A percentile compares a stretch with the other conserved stretches of the same genome.
phyloP scores from a whole-genome alignment of 1,139 yeast genomes.

The Debaryomycetaceae sp. region DNA sequence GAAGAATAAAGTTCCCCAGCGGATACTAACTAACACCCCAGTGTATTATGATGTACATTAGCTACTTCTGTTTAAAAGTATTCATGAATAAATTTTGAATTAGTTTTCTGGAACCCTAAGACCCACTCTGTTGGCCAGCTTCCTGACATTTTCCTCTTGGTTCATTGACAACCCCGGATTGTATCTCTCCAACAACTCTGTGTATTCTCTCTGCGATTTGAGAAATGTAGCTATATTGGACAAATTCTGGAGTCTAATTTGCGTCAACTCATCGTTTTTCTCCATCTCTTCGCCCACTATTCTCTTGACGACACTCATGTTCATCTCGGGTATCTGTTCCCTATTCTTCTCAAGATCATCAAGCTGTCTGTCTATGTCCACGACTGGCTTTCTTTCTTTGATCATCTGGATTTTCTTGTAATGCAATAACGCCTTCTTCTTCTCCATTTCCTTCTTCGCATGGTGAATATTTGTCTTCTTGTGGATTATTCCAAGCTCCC shows the following conservation, averaged over 20 bases:
- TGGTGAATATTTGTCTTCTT: slow-evolving; percentile 42
- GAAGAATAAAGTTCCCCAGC: slow-evolving; percentile 8
- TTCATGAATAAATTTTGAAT: not conserved
- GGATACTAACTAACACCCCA: not conserved
- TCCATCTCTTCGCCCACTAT: slow-evolving; percentile 18
- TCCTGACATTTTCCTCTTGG: slow-evolving; percentile 72
- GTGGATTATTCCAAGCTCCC: slow-evolving; percentile 46
- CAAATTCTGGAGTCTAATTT: slow-evolving; percentile 30
- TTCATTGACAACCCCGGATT: slow-evolving; percentile 79
- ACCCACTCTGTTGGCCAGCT: slow-evolving; percentile 86
- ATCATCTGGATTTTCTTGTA: slow-evolving; percentile 53
- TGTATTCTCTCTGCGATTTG: slow-evolving; percentile 71
- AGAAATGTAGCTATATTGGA: slow-evolving; percentile 54
- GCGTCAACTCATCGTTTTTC: slow-evolving; percentile 13
- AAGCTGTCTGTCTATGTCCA: slow-evolving; percentile 30
- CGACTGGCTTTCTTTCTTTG: slow-evolving; percentile 35
- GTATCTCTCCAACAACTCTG: slow-evolving; percentile 76
- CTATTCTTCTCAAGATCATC: slow-evolving; percentile 21
- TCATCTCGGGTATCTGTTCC: slow-evolving; percentile 16
- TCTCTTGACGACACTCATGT: slow-evolving; percentile 20
- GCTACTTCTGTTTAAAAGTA: not conserved
- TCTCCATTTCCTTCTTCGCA: slow-evolving; percentile 43
- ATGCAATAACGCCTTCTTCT: slow-evolving; percentile 48
- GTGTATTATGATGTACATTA: slow-evolving; percentile 2
- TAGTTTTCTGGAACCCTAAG: slow-evolving; percentile 34